phyloP scores from a whole-genome alignment of 305 asterid genomes.

The Fraxinus floribunda region DNA sequence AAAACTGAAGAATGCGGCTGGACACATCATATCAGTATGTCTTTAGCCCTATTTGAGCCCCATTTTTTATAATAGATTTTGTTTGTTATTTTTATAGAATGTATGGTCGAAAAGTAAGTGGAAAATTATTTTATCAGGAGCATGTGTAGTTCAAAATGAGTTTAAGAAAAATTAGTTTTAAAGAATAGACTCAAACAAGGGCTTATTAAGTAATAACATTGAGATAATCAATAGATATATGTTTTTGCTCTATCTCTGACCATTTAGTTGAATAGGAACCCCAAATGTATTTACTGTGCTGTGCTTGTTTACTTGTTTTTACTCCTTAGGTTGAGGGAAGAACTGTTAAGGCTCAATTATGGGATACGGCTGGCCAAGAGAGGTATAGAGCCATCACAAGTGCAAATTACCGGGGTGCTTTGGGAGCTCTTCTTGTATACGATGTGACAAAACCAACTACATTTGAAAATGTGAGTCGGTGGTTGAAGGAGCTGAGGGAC shows the following conservation, averaged over 20 bases:
- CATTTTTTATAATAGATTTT: no score
- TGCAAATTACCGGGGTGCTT: conserved; percentile 77
- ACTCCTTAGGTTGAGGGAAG: conserved; percentile 60
- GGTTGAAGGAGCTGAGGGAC: conserved; percentile 81
- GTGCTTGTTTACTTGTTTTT: neutral
- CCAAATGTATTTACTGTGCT: neutral
- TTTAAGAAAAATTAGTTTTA: no score
- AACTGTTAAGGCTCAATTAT: conserved; percentile 68
- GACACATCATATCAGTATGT: no score
- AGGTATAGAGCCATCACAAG: conserved; percentile 76
- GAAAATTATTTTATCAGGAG: no score
- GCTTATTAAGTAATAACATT: no score
- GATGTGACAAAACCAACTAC: conserved; percentile 74
- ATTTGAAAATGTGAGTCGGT: conserved; percentile 61
- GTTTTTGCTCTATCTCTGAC: neutral
- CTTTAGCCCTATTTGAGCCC: no score
- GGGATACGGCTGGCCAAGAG: conserved; percentile 90
- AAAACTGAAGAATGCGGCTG: no score
- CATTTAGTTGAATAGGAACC: neutral
- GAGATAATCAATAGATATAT: neutral
- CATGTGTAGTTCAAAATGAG: no score
- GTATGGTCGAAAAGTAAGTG: no score
- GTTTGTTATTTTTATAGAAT: no score
- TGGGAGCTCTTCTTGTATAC: conserved; percentile 72
- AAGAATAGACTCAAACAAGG: no score